Conservation (phyloP, 306 rosid genomes). For the Trichosanthes truncata region DNA sequence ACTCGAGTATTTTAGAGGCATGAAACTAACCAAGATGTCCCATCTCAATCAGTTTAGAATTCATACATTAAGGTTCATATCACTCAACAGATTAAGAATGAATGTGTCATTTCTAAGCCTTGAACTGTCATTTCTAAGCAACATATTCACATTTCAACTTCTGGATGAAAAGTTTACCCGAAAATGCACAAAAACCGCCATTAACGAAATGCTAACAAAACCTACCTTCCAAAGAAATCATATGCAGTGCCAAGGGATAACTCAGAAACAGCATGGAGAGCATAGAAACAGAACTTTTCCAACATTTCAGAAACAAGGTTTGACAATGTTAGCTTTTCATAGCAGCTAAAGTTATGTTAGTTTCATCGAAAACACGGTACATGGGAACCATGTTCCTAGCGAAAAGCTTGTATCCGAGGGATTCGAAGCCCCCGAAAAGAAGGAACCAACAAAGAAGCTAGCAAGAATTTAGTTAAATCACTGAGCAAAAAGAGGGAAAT, state of each 20-base stretch:
- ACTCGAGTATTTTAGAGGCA: neutral
- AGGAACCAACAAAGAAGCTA: conserved; percentile 18
- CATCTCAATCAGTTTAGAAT: neutral
- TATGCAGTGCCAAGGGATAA: neutral
- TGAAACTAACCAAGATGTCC: neutral
- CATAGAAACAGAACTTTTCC: neutral
- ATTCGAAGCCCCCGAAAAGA: conserved; percentile 16
- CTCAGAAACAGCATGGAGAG: neutral
- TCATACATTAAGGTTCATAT: neutral
- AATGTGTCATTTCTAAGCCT: neutral
- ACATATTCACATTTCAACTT: neutral
- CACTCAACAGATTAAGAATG: neutral
- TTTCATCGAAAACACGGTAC: neutral
- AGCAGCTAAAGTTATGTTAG: neutral
- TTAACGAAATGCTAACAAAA: neutral
- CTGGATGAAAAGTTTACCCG: neutral
- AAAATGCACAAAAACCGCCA: neutral
- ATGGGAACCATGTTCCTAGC: neutral
- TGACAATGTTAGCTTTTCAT: neutral
- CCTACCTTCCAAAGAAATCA: neutral
- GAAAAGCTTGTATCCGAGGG: neutral
- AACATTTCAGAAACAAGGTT: conserved; percentile 5
- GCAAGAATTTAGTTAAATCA: conserved; percentile 23
- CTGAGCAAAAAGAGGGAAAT: conserved; percentile 18
- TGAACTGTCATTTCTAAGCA: neutral